phyloP scores from a whole-genome alignment of 2,329 filamentous ascomycete species.

The Neonectria magnoliae region DNA sequence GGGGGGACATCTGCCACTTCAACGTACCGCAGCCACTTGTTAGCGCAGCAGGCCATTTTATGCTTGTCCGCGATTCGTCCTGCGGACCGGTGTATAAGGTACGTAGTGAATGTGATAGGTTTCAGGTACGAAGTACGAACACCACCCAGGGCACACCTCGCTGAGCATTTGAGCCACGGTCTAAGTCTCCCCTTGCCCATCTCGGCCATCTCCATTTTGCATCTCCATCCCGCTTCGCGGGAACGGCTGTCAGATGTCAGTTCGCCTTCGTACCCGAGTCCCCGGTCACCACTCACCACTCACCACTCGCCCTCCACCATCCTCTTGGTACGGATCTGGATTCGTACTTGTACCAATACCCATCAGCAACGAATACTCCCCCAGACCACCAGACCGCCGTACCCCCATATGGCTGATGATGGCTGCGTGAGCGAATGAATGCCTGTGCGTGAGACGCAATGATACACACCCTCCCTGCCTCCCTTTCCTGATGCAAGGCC shows the following conservation, averaged over 20 bases:
- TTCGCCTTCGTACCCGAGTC: slow-evolving; percentile 5
- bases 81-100: neutral
- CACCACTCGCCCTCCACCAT: neutral
- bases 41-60: too few species aligned
- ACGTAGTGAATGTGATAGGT: neutral
- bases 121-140: slow-evolving; percentile 5
- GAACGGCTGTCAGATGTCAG: slow-evolving; percentile 9
- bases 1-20: neutral
- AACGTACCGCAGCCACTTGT: too few species aligned
- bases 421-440: neutral
- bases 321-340: neutral
- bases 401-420: neutral
- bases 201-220: slow-evolving; percentile 9
- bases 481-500: neutral
- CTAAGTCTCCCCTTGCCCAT: neutral
- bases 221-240: slow-evolving; percentile 1
- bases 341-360: neutral
- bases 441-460: neutral
- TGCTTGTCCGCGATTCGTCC: too few species aligned
- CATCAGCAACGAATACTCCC: neutral
- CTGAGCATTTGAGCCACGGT: neutral
- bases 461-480: slow-evolving; percentile 9
- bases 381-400: neutral
- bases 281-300: slow-evolving; percentile 1
- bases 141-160: neutral